Percentiles rank a stretch among this genome's conserved stretches.
Conservation (phyloP, 345 rosid genomes). For the Citrus reticulata region DNA sequence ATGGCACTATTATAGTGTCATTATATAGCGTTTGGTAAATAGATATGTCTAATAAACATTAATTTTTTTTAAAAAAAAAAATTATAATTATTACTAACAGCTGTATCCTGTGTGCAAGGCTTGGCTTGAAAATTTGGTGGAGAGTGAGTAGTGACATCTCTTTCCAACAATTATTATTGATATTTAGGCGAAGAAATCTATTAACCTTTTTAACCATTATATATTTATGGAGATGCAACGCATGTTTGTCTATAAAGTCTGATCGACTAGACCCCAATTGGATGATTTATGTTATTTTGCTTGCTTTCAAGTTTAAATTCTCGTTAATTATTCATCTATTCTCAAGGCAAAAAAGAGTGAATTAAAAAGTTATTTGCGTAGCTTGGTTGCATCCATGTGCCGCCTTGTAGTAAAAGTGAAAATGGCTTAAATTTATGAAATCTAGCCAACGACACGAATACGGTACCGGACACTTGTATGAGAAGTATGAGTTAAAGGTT, state of each 20-base stretch:
- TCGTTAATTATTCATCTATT: not conserved
- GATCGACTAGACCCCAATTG: slow-evolving; percentile 21
- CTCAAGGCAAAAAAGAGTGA: not conserved
- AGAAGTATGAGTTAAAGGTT: not conserved
- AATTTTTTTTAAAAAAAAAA: too few relatives aligned
- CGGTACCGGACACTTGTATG: not conserved
- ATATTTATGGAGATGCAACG: too few relatives aligned
- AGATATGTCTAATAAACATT: too few relatives aligned
- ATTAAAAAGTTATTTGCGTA: not conserved
- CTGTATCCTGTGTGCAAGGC: too few relatives aligned
- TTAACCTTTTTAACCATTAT: not conserved
- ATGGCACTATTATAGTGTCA: too few relatives aligned
- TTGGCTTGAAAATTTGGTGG: not conserved
- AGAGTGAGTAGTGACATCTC: not conserved
- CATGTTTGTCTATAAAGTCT: too few relatives aligned
- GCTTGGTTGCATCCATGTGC: not conserved
- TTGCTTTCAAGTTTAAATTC: slow-evolving; percentile 23
- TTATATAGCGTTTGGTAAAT: too few relatives aligned
- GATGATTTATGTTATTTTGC: slow-evolving; percentile 7
- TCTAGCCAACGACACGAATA: not conserved
- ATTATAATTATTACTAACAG: too few relatives aligned
- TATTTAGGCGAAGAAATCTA: slow-evolving; percentile 28
- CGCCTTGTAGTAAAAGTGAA: not conserved
- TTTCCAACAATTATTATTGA: not conserved
- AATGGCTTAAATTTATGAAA: not conserved